Evolutionary conservation across 78 protist genomes (phyloP).

Genomic region (Polysphondylium violaceum): DNA sequence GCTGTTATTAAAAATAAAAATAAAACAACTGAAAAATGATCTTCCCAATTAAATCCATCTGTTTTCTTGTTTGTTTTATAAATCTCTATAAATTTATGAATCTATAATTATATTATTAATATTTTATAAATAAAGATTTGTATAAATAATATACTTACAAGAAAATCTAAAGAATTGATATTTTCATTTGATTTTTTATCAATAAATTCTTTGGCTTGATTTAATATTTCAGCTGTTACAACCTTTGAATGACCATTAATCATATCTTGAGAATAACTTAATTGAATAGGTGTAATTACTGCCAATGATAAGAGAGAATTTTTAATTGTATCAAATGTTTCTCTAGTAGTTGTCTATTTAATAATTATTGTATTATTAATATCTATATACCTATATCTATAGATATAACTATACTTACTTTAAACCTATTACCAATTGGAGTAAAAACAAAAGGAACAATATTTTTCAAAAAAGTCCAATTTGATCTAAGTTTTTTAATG

Average conservation of each 20-base stretch:
- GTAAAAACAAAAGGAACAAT: background rate
- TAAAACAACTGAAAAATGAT: constrained; percentile 11
- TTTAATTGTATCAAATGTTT: background rate
- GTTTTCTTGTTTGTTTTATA: constrained; percentile 6
- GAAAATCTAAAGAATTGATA: background rate
- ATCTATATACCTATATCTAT: background rate
- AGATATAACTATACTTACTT: background rate
- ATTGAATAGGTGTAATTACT: background rate
- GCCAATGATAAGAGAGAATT: background rate
- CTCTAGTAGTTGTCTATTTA: constrained; percentile 29
- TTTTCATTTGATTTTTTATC: background rate
- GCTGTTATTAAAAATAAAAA: no score
- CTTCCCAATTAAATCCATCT: constrained; percentile 22
- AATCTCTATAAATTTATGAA: background rate
- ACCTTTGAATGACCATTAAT: no score
- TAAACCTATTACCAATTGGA: constrained; percentile 17
- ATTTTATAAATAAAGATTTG: background rate
- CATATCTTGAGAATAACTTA: constrained; percentile 7
- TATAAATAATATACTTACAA: background rate
- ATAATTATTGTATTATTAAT: background rate
- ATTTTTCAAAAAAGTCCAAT: background rate
- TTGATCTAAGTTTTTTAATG: background rate
- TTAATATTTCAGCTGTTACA: background rate
- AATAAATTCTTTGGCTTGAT: background rate
- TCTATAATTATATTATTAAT: background rate